phyloP scores from a whole-genome alignment of 2,329 filamentous ascomycete species.

The Sordariomycetes sp. region DNA sequence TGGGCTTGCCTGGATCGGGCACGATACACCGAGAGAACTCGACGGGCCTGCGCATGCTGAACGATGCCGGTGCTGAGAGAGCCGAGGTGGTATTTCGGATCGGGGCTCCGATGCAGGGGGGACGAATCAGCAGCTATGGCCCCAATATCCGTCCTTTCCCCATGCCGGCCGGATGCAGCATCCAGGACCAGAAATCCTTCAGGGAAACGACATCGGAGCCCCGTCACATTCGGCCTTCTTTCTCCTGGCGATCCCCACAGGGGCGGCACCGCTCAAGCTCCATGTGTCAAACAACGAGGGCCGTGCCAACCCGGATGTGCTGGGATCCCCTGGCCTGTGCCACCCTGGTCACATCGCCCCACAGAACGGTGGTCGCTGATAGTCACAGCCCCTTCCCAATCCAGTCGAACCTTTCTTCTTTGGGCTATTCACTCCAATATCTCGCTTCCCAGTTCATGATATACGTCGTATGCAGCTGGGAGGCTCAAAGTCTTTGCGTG shows the following conservation, averaged over 20 bases:
- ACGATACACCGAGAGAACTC: too few species aligned
- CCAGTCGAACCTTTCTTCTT: not conserved
- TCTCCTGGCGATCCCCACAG: not conserved
- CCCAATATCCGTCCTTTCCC: not conserved
- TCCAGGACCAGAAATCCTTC: not conserved
- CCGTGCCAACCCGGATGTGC: not conserved
- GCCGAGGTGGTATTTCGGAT: not conserved
- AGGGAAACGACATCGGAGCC: not conserved
- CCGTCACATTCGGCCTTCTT: not conserved
- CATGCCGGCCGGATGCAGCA: not conserved
- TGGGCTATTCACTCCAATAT: not conserved
- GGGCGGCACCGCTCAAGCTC: not conserved
- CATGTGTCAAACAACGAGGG: not conserved
- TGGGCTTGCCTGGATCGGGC: too few species aligned
- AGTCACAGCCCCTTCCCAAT: not conserved
- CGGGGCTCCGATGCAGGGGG: not conserved
- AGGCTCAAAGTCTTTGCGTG: not conserved
- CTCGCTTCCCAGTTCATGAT: not conserved
- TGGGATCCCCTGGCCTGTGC: not conserved
- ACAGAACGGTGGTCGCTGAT: not conserved
- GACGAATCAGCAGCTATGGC: not conserved
- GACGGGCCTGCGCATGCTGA: too few species aligned
- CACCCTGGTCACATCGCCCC: not conserved
- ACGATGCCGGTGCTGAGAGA: not conserved
- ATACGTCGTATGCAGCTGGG: not conserved